phyloP scores from a whole-genome alignment of 208 protist species.

The Phytomonas francai region DNA sequence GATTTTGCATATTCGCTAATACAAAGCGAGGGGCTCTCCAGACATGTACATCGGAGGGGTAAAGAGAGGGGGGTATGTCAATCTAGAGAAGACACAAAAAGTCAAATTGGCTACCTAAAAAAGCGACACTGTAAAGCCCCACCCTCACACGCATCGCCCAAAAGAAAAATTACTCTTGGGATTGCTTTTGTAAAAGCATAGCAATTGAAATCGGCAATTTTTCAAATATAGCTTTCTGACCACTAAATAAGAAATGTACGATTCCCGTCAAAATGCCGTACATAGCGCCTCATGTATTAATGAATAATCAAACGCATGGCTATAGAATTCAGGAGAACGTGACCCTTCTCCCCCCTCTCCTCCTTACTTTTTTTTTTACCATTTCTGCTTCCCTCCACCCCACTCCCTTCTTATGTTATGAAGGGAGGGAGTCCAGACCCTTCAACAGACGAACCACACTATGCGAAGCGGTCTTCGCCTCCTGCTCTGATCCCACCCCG shows the following conservation, averaged over 20 bases:
- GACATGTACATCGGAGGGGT: not conserved
- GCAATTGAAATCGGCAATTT: not conserved
- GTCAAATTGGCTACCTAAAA: not conserved
- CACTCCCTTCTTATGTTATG: not conserved
- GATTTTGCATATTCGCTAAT: not conserved
- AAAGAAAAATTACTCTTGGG: not conserved
- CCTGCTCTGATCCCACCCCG: slow-evolving; percentile 80
- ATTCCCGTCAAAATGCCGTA: not conserved
- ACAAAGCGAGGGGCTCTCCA: not conserved
- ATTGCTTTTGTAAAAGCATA: not conserved
- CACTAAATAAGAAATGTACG: not conserved
- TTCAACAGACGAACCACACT: slow-evolving; percentile 70
- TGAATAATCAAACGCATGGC: not conserved
- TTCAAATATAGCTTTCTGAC: not conserved
- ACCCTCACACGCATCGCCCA: too few relatives aligned
- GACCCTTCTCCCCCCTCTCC: not conserved
- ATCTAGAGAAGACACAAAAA: not conserved
- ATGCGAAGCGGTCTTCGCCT: slow-evolving; percentile 68
- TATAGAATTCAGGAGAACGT: not conserved
- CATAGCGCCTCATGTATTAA: not conserved
- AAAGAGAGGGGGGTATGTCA: not conserved
- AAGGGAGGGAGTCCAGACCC: slow-evolving; percentile 41
- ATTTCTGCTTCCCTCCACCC: not conserved
- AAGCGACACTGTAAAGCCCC: not conserved
- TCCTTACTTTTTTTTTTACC: not conserved